A percentile compares a stretch with the other conserved stretches of the same genome.
These are phyloP conservation scores for Alternaria metachromatica DNA, from an alignment of 2,329 filamentous ascomycete species.

Conservation along the genomic window DNA sequence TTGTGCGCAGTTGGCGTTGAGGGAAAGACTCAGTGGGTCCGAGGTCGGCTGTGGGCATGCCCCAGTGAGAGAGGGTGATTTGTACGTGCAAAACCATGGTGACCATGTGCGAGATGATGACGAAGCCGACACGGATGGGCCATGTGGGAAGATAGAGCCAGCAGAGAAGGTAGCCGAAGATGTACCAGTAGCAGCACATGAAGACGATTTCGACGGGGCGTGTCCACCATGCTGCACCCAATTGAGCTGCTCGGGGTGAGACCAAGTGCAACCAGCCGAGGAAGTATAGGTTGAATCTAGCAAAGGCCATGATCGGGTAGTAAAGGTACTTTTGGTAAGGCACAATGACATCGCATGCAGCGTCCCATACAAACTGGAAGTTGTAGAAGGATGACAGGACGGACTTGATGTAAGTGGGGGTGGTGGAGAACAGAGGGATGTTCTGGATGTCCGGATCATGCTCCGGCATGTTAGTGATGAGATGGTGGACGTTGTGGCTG, in stretches of 20 bases:
- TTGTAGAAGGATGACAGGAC: constrained; percentile 85
- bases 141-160: constrained; percentile 75
- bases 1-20: constrained; percentile 89
- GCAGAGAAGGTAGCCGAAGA: constrained; percentile 84
- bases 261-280: constrained; percentile 82
- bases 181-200: constrained; percentile 81
- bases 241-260: constrained; percentile 71
- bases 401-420: constrained; percentile 76
- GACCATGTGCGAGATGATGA: constrained; percentile 80
- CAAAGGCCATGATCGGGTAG: constrained; percentile 80
- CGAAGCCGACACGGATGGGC: constrained; percentile 72
- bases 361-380: constrained; percentile 78
- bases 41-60: constrained; percentile 88
- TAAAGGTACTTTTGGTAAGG: constrained; percentile 82
- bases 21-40: constrained; percentile 86
- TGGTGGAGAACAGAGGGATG: constrained; percentile 86
- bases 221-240: constrained; percentile 83
- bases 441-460: constrained; percentile 59
- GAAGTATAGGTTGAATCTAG: constrained; percentile 85
- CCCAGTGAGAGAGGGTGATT: constrained; percentile 90
- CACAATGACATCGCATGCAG: constrained; percentile 72
- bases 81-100: constrained; percentile 86
- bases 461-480: constrained; percentile 68
- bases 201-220: constrained; percentile 79
- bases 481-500: constrained; percentile 72